Evolutionary conservation across 768 basidiomycete genomes (phyloP).

Genomic region (Antrodiella citrinella): DNA sequence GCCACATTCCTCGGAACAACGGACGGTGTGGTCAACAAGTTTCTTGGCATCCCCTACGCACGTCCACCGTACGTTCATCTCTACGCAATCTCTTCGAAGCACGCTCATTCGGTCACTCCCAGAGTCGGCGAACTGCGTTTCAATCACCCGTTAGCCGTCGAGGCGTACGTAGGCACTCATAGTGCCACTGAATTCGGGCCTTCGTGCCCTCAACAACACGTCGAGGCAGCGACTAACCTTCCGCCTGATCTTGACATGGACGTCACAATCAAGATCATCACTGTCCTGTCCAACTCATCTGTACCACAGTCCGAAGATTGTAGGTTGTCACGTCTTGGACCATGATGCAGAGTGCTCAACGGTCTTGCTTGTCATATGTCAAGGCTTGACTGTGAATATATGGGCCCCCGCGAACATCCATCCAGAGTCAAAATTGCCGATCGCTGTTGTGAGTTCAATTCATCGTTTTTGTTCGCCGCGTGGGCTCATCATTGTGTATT

Average conservation of each 20-base stretch:
- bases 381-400: slow-evolving; percentile 8
- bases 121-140: background rate
- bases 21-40: slow-evolving; percentile 28
- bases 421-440: background rate
- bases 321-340: background rate
- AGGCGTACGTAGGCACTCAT: background rate
- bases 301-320: background rate
- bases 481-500: too few relatives aligned
- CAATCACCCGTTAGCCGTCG: background rate
- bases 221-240: background rate
- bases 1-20: slow-evolving; percentile 37
- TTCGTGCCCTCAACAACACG: background rate
- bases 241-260: background rate
- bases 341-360: background rate
- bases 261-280: background rate
- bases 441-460: slow-evolving; percentile 5
- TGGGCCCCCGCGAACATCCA: slow-evolving; percentile 2
- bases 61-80: slow-evolving; percentile 35
- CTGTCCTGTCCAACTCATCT: background rate
- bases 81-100: background rate
- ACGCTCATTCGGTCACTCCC: slow-evolving; percentile 1
- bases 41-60: slow-evolving; percentile 49
- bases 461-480: too few relatives aligned
- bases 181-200: background rate
- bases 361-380: background rate